A percentile compares a stretch with the other conserved stretches of the same genome.
These are phyloP conservation scores for Hirschioporus abietinus DNA, from an alignment of 768 basidiomycete genomes.

Conservation along the genomic window DNA sequence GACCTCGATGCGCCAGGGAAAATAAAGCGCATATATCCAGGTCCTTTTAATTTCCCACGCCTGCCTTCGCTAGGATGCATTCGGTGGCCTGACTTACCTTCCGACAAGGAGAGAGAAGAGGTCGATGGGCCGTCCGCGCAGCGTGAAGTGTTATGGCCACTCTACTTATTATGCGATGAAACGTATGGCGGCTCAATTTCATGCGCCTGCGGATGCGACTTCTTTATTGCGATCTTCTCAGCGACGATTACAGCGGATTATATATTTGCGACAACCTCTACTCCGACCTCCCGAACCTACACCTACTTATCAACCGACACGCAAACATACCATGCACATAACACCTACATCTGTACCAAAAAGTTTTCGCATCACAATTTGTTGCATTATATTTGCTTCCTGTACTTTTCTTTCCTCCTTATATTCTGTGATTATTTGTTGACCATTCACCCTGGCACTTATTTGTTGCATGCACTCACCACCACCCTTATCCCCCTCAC, in stretches of 20 bases:
- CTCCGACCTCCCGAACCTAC: not conserved
- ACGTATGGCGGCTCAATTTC: no score
- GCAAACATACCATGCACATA: not conserved
- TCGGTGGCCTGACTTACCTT: no score
- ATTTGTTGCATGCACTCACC: not conserved
- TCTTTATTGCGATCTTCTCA: no score
- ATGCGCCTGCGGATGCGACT: no score
- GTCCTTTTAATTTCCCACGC: not conserved
- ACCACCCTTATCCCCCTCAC: no score
- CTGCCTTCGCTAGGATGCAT: not conserved
- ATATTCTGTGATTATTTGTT: not conserved
- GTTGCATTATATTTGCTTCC: not conserved
- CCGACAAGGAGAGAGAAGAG: no score
- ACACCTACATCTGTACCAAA: no score
- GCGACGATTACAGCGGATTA: not conserved
- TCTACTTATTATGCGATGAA: no score
- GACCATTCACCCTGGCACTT: not conserved
- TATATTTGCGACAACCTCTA: not conserved
- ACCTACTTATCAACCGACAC: not conserved
- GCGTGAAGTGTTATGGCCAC: no score
- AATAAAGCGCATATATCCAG: not conserved
- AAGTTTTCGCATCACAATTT: not conserved
- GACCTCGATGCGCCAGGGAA: not conserved
- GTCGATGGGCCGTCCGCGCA: no score
- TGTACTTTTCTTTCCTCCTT: not conserved